Evolutionary conservation across 495 filamentous ascomycete species (phyloP).

Genomic region (Entonaema liquescens): DNA sequence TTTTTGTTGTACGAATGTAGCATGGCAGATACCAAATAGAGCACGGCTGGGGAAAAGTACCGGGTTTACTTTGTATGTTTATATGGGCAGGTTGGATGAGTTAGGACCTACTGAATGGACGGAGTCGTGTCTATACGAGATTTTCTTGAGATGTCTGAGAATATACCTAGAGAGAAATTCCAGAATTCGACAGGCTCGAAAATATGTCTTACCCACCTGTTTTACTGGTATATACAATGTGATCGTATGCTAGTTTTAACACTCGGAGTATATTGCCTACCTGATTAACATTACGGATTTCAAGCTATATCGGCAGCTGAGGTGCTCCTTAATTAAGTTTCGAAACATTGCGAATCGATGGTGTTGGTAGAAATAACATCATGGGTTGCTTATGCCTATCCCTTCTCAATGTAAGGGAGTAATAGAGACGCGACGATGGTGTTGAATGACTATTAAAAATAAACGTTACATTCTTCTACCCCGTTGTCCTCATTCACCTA

Average conservation of each 20-base stretch:
- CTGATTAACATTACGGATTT: not conserved
- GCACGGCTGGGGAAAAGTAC: conserved; percentile 11
- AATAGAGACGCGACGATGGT: too few relatives aligned
- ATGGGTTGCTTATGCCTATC: too few relatives aligned
- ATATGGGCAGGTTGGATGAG: not conserved
- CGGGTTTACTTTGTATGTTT: not conserved
- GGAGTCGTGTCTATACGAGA: not conserved
- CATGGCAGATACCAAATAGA: conserved; percentile 18
- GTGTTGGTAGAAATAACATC: too few relatives aligned
- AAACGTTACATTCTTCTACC: too few relatives aligned
- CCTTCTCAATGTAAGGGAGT: too few relatives aligned
- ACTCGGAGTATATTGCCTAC: not conserved
- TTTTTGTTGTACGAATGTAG: conserved; percentile 6
- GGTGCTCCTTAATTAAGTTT: too few relatives aligned
- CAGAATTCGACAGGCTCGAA: conserved; percentile 8
- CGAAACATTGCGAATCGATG: too few relatives aligned
- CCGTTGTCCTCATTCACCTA: too few relatives aligned
- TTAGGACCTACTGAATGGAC: not conserved
- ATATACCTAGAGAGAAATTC: conserved; percentile 3
- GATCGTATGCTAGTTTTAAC: not conserved
- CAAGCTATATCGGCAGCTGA: too few relatives aligned
- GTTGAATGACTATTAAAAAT: too few relatives aligned
- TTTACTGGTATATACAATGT: not conserved
- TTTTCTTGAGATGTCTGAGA: not conserved
- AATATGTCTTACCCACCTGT: not conserved